phyloP scores from a whole-genome alignment of 148 eudicot species.

The Talinum fruticosum region DNA sequence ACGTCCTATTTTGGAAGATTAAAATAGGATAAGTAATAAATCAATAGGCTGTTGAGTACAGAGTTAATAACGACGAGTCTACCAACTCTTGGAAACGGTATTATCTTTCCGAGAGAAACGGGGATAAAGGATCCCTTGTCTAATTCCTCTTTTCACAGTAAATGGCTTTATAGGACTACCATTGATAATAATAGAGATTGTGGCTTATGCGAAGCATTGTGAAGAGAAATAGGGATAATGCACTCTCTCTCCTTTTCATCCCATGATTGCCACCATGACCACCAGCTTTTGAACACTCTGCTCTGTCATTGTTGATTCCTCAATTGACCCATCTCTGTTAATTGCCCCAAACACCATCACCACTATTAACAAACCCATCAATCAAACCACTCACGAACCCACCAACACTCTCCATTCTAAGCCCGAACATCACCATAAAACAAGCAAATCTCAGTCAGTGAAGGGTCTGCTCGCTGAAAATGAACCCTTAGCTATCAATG shows the following conservation, averaged over 20 bases:
- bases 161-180: too few species aligned
- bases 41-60: too few species aligned
- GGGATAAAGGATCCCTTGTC: too few species aligned
- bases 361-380: constrained; percentile 23
- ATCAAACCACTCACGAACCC: constrained; percentile 36
- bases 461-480: constrained; percentile 69
- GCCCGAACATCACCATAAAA: constrained; percentile 38
- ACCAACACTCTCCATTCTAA: constrained; percentile 52
- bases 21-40: too few species aligned
- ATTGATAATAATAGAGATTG: too few species aligned
- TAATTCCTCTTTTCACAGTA: too few species aligned
- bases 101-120: too few species aligned
- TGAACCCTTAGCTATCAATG: constrained; percentile 65
- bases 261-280: constrained; percentile 20
- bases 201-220: too few species aligned
- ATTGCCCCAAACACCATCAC: constrained; percentile 6
- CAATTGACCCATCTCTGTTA: constrained; percentile 47
- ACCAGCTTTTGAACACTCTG: constrained; percentile 61
- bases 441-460: constrained; percentile 78
- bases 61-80: too few species aligned
- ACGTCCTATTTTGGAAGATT: too few species aligned
- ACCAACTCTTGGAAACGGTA: too few species aligned
- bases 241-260: constrained; percentile 44
- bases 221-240: too few species aligned
- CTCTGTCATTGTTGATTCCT: constrained; percentile 73